These are phyloP conservation scores for Epicoccum nigrum DNA, from an alignment of 2,329 filamentous ascomycete genomes.

Conservation along the genomic window DNA sequence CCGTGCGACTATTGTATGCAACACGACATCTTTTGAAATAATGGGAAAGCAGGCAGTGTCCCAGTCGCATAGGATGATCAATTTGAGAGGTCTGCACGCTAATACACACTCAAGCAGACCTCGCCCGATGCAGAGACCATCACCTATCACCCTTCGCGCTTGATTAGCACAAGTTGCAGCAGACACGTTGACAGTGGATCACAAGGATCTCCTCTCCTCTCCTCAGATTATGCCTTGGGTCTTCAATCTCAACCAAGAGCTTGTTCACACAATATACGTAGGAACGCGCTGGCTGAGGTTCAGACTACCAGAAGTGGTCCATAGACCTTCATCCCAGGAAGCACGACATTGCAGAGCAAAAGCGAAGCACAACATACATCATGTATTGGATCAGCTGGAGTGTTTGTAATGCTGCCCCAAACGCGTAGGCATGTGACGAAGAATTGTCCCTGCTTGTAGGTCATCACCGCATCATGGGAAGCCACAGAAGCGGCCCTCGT, in stretches of 20 bases:
- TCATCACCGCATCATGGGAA: slow-evolving; percentile 73
- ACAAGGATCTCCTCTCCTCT: not conserved
- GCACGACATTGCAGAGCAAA: slow-evolving; percentile 1
- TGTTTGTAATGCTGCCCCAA: slow-evolving; percentile 14
- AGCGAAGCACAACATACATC: slow-evolving; percentile 14
- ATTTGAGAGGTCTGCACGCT: no score
- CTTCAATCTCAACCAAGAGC: slow-evolving; percentile 46
- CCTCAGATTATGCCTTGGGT: slow-evolving; percentile 47
- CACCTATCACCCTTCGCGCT: not conserved
- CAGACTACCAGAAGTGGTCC: slow-evolving; percentile 51
- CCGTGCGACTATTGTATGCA: no score
- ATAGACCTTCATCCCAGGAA: slow-evolving; percentile 43
- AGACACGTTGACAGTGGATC: not conserved
- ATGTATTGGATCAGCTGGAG: not conserved
- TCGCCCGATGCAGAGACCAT: no score
- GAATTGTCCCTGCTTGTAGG: slow-evolving; percentile 67
- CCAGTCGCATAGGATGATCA: no score
- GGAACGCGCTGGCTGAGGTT: slow-evolving; percentile 45
- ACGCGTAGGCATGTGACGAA: slow-evolving; percentile 38
- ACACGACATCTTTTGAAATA: no score
- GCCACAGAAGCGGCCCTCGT: slow-evolving; percentile 68
- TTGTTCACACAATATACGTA: slow-evolving; percentile 31
- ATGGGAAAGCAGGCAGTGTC: no score
- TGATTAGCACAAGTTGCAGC: not conserved
- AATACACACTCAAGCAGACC: not conserved